Conservation (phyloP, 208 protist genomes). For the Trypanosoma conorhini region DNA sequence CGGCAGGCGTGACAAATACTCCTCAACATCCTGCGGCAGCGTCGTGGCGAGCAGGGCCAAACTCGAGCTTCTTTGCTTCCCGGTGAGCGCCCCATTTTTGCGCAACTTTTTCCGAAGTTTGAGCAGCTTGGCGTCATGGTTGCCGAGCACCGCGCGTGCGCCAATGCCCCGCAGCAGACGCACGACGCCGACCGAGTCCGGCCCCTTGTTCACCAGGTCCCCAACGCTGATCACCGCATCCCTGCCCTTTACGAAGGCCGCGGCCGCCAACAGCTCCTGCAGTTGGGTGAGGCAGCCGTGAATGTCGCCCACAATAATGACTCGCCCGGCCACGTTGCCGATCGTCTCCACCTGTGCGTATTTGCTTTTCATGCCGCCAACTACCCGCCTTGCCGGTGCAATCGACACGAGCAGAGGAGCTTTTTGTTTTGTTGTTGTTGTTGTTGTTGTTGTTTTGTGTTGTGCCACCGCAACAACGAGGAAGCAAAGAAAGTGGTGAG, state of each 20-base stretch:
- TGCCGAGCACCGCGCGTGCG: constrained; percentile 68
- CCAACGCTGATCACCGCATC: constrained; percentile 75
- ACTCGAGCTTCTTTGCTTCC: constrained; percentile 37
- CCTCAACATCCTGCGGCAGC: constrained; percentile 49
- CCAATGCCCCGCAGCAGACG: constrained; percentile 49
- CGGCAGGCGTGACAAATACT: constrained; percentile 53
- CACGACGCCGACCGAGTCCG: constrained; percentile 69
- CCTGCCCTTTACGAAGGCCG: constrained; percentile 43
- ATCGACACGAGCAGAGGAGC: neutral
- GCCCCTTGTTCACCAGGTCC: constrained; percentile 86
- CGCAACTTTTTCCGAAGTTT: constrained; percentile 38
- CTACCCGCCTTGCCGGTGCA: neutral
- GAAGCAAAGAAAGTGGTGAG: too few species aligned
- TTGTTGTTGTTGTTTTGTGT: too few species aligned
- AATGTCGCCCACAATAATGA: constrained; percentile 77
- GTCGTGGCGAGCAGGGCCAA: constrained; percentile 44
- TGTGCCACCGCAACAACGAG: too few species aligned
- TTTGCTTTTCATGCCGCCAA: neutral
- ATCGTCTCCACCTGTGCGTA: constrained; percentile 23
- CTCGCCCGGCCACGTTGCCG: constrained; percentile 24
- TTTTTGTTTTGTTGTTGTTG: neutral
- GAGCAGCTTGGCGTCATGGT: constrained; percentile 77
- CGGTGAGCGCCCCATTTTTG: constrained; percentile 14
- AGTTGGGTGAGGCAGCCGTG: constrained; percentile 73
- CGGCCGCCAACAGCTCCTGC: constrained; percentile 42